Conservation (phyloP, 108 stramenopile genomes). For the Epithemia pelagica region DNA sequence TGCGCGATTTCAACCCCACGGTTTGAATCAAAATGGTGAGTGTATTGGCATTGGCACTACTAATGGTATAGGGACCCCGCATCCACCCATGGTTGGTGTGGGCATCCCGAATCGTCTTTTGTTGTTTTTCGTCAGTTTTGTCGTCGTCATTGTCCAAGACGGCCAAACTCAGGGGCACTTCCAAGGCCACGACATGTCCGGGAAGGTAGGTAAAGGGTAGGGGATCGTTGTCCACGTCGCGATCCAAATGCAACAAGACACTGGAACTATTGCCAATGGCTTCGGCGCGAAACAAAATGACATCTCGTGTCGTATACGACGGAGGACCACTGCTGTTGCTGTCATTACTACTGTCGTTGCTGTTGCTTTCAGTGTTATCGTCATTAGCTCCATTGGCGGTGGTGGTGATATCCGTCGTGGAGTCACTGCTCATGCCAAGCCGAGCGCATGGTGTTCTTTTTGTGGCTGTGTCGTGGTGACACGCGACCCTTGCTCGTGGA, state of each 20-base stretch:
- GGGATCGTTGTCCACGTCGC: conserved; percentile 2
- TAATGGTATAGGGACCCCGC: conserved; percentile 45
- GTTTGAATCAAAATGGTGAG: conserved; percentile 31
- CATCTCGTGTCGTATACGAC: conserved; percentile 25
- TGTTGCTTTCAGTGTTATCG: neutral
- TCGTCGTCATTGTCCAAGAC: neutral
- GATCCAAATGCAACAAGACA: conserved; percentile 29
- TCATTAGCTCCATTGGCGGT: neutral
- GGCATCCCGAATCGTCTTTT: neutral
- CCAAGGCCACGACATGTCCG: conserved; percentile 45
- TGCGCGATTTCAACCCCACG: conserved; percentile 32
- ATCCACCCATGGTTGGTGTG: conserved; percentile 33
- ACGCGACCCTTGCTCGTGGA: no score
- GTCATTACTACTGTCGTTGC: neutral
- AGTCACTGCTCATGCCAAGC: no score
- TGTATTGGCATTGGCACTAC: conserved; percentile 13
- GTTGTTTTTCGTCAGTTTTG: conserved; percentile 14
- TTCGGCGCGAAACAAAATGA: conserved; percentile 17
- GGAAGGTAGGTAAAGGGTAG: conserved; percentile 20
- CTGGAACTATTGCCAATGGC: conserved; percentile 23
- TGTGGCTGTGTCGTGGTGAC: no score
- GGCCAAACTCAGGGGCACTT: conserved; percentile 18
- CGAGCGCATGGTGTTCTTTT: no score
- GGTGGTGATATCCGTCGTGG: neutral
- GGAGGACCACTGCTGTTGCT: neutral